These are phyloP conservation scores for Carex scoparia DNA, from an alignment of 176 grass and related monocot genomes.

Conservation along the genomic window DNA sequence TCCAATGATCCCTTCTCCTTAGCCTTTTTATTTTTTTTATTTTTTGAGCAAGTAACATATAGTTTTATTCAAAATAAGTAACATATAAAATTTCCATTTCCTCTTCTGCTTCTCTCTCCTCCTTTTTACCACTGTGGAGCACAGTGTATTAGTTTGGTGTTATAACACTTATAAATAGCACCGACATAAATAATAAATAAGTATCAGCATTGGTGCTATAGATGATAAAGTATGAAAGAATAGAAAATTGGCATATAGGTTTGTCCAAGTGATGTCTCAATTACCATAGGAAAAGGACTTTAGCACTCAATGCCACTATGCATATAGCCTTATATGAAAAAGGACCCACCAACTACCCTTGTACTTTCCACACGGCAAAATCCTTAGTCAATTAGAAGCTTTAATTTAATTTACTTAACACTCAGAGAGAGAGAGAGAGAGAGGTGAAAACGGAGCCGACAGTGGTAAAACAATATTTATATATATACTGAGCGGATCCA, in stretches of 20 bases:
- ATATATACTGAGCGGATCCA: no score
- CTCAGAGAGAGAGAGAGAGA: no score
- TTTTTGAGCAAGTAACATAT: no score
- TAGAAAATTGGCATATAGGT: background rate
- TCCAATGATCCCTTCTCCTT: no score
- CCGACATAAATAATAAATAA: background rate
- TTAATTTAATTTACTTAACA: background rate
- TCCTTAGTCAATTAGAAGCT: background rate
- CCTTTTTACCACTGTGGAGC: no score
- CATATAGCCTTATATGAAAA: background rate
- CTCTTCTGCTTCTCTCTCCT: no score
- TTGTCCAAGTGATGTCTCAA: slow-evolving; percentile 19
- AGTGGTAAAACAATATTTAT: no score
- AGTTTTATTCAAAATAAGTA: no score
- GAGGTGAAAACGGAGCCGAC: no score
- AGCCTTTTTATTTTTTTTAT: no score
- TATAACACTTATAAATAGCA: slow-evolving; percentile 2
- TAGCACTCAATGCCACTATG: slow-evolving; percentile 2
- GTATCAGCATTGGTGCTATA: background rate
- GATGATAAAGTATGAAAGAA: background rate
- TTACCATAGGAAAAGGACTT: slow-evolving; percentile 1
- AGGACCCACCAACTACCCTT: slow-evolving; percentile 20
- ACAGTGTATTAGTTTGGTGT: background rate
- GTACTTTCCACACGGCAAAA: background rate
- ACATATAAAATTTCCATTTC: no score